These are phyloP conservation scores for Globisporangium nagaii DNA, from an alignment of 352 stramenopile genomes.

Conservation along the genomic window DNA sequence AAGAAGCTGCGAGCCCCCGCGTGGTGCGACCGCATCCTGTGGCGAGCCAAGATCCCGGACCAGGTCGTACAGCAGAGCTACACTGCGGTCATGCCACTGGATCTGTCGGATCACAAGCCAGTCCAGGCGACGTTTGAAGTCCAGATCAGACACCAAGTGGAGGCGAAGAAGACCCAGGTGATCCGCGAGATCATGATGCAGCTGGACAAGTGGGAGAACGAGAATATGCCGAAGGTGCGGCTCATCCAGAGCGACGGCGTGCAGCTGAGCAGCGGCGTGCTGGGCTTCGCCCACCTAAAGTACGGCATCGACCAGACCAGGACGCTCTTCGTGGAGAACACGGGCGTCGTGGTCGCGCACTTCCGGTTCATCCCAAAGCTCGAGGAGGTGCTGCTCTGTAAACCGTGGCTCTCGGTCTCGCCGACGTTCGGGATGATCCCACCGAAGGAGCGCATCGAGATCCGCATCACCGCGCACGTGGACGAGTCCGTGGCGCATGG, in stretches of 20 bases:
- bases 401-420: slow-evolving; percentile 89
- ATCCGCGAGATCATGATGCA: slow-evolving; percentile 92
- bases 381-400: slow-evolving; percentile 84
- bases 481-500: slow-evolving; percentile 84
- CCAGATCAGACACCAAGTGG: slow-evolving; percentile 90
- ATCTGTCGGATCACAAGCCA: slow-evolving; percentile 98
- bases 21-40: slow-evolving; percentile 92
- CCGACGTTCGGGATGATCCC: slow-evolving; percentile 89
- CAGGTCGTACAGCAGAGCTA: slow-evolving; percentile 84
- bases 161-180: slow-evolving; percentile 86
- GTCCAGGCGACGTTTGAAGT: slow-evolving; percentile 92
- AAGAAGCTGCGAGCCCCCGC: slow-evolving; percentile 98
- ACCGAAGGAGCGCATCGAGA: slow-evolving; percentile 69
- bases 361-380: slow-evolving; percentile 92
- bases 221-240: slow-evolving; percentile 91
- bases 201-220: slow-evolving; percentile 96
- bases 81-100: slow-evolving; percentile 79
- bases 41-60: slow-evolving; percentile 49
- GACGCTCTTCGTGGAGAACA: slow-evolving; percentile 85
- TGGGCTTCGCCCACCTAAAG: slow-evolving; percentile 59
- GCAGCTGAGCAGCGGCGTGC: slow-evolving; percentile 44
- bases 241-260: slow-evolving; percentile 49
- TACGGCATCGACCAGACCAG: slow-evolving; percentile 62
- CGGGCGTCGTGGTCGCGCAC: slow-evolving; percentile 90
- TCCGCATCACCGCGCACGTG: slow-evolving; percentile 90